phyloP scores from a whole-genome alignment of 2,329 filamentous ascomycete genomes.

The Ascochyta viciae-villosae region DNA sequence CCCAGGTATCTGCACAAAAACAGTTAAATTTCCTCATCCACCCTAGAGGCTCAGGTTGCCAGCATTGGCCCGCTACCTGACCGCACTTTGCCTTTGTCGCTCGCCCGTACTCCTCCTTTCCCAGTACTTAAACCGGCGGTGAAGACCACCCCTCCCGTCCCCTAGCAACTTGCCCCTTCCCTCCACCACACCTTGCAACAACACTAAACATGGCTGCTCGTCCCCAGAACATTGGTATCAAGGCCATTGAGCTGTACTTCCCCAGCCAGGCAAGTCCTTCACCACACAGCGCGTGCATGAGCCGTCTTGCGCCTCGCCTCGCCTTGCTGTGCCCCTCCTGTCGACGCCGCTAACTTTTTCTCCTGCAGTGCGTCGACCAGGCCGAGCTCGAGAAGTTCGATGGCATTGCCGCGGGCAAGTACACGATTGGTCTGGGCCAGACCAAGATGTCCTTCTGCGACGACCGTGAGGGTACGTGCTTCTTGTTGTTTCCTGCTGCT shows the following conservation, averaged over 20 bases:
- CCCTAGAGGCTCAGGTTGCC: conserved; percentile 24
- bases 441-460: conserved; percentile 64
- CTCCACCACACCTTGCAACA: conserved; percentile 22
- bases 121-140: conserved; percentile 48
- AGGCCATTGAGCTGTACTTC: conserved; percentile 63
- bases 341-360: conserved; percentile 20
- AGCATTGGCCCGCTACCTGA: conserved; percentile 46
- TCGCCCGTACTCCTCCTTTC: conserved; percentile 30
- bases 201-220: conserved; percentile 52
- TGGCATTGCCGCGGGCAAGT: conserved; percentile 60
- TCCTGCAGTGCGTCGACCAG: conserved; percentile 60
- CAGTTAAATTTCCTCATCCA: conserved; percentile 33
- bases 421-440: conserved; percentile 63
- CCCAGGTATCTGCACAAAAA: conserved; percentile 31
- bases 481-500: not conserved
- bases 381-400: conserved; percentile 62
- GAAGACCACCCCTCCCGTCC: conserved; percentile 31
- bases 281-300: conserved; percentile 3
- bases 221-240: conserved; percentile 61
- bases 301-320: conserved; percentile 9
- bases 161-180: conserved; percentile 26
- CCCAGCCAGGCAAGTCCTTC: conserved; percentile 56
- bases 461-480: conserved; percentile 58
- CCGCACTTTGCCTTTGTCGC: conserved; percentile 46
- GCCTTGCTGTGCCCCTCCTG: conserved; percentile 18